A percentile compares a stretch with the other conserved stretches of the same genome.
These are phyloP conservation scores for Neurospora intermedia DNA, from an alignment of 495 filamentous ascomycete species.

Conservation along the genomic window DNA sequence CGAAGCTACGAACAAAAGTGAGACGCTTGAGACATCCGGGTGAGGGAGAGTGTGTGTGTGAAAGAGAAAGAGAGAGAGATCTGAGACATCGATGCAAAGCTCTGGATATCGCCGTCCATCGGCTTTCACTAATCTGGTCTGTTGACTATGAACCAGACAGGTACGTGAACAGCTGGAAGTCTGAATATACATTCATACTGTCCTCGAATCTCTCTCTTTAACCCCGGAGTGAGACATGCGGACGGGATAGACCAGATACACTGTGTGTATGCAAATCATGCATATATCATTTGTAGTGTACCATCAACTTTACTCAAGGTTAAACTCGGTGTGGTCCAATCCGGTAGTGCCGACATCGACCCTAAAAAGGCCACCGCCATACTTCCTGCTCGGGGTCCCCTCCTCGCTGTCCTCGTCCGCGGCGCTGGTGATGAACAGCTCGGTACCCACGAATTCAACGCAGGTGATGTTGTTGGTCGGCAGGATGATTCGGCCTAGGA, in stretches of 20 bases:
- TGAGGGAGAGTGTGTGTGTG: not conserved
- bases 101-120: not conserved
- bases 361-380: constrained; percentile 54
- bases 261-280: not conserved
- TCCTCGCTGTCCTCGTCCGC: constrained; percentile 46
- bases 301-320: constrained; percentile 15
- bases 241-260: not conserved
- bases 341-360: constrained; percentile 59
- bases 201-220: not conserved
- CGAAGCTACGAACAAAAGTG: not conserved
- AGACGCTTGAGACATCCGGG: not conserved
- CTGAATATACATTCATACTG: not conserved
- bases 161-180: not conserved
- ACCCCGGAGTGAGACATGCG: not conserved
- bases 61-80: not conserved
- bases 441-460: constrained; percentile 59
- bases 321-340: constrained; percentile 46
- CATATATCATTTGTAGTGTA: not conserved
- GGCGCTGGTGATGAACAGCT: constrained; percentile 67
- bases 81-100: not conserved
- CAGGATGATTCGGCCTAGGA: constrained; percentile 55
- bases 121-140: not conserved
- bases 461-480: constrained; percentile 64
- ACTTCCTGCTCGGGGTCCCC: constrained; percentile 40
- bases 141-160: not conserved